Evolutionary conservation across 371 early-diverging fungal species (phyloP), one percentile per base, ranked within the genome.

Genomic region (Mucor velutinosus): DNA sequence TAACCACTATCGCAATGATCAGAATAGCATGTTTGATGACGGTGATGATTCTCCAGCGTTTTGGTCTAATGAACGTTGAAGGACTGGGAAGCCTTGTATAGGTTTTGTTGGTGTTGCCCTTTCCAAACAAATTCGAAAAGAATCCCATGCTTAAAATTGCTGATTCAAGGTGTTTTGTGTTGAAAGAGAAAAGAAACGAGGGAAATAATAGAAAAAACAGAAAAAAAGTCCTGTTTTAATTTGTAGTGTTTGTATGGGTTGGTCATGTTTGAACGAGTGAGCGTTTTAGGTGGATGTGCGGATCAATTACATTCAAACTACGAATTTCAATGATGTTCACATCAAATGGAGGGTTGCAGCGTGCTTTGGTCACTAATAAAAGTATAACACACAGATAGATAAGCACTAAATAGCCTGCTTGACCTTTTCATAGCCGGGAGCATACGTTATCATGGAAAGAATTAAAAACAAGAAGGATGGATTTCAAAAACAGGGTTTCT

Each of bases 41-140:
- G 1, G 73, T 66, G 4, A 65, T 23, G 3, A 58, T 19, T 23
- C 76, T 62, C 77, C 82, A 79, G 7, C 79, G 74, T 32, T 79
- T 79, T 8, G 76, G 76, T 57, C 76, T 64, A 7, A 79, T 63
- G 41, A 72, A 74, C 0, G 76, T 75, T 25, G 76, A 61, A 51
- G 75, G 58, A 21, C 43, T 76, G 1, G 70, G 73, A 23, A 74
- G 33, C 14, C 69, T 65, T 51, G 64, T 66, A 41, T 73, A 73
- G 0, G 69, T 55, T 19, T 59, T 51, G 41, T 63, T 63, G 4
- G 12, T 62, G 4, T 45, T 41, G 32, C 37, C 47, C 10, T 12
- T 63, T 21, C 67, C 60, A 62, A 72, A 61, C 6, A 68, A 21
- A 63, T 69, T 68, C 4, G 69, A 58, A 15, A 73, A 62, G 39